Evolutionary conservation across 2,329 filamentous ascomycete genomes (phyloP).

Genomic region (Neofusicoccum umdonicola): DNA sequence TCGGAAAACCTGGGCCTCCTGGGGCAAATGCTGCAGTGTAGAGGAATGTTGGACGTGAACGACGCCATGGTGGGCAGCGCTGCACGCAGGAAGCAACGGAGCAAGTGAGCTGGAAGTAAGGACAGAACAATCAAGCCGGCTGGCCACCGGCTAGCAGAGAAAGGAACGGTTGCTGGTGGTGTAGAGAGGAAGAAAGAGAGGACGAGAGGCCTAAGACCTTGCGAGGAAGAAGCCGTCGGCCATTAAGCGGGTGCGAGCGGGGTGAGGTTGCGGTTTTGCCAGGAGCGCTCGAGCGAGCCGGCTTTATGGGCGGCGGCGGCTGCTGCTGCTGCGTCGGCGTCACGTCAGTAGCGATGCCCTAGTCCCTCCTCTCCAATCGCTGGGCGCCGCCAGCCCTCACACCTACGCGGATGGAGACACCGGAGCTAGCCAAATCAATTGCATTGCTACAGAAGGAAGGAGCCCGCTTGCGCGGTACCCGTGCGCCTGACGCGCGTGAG

Average conservation of each 20-base stretch:
- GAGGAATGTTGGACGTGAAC: slow-evolving; percentile 51
- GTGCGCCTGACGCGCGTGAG: neutral
- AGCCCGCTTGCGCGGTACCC: neutral
- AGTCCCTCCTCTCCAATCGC: neutral
- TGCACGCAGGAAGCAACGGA: slow-evolving; percentile 25
- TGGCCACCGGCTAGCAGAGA: neutral
- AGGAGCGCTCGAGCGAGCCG: neutral
- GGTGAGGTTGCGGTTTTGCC: neutral
- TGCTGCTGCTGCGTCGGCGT: neutral
- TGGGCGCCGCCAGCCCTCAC: neutral
- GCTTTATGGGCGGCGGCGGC: slow-evolving; percentile 4
- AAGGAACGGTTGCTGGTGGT: slow-evolving; percentile 24
- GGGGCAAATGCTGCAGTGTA: slow-evolving; percentile 81
- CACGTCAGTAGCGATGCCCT: neutral
- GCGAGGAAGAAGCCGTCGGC: neutral
- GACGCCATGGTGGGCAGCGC: slow-evolving; percentile 36
- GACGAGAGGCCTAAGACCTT: neutral
- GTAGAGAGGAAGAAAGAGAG: slow-evolving; percentile 23
- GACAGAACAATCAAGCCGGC: slow-evolving; percentile 23
- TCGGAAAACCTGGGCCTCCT: slow-evolving; percentile 81
- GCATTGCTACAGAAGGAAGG: slow-evolving; percentile 10
- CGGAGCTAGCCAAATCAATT: neutral
- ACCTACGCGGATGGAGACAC: neutral
- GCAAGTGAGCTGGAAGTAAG: slow-evolving; percentile 19
- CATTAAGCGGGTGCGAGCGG: neutral